Conservation (phyloP, 495 filamentous ascomycete genomes). For the Terfezia boudieri region DNA sequence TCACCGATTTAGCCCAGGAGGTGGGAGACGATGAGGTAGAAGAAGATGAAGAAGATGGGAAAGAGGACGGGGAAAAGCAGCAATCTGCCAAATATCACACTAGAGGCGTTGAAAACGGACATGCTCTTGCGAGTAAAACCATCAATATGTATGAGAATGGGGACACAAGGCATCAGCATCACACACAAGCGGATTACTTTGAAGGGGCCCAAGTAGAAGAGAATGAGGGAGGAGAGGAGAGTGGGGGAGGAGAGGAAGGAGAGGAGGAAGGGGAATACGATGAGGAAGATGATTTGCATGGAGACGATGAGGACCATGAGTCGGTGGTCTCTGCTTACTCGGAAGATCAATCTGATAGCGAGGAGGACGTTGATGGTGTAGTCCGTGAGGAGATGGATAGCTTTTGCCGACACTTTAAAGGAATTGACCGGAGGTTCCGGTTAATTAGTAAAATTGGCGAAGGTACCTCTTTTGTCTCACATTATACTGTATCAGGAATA, state of each 20-base stretch:
- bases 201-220: background rate
- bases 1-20: background rate
- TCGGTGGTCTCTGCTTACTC: conserved; percentile 24
- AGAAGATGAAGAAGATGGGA: background rate
- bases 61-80: background rate
- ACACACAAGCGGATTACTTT: background rate
- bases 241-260: conserved; percentile 12
- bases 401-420: conserved; percentile 57
- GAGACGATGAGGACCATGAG: conserved; percentile 26
- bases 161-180: background rate
- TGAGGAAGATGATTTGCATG: conserved; percentile 18
- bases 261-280: conserved; percentile 20
- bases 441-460: conserved; percentile 94
- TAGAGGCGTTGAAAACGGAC: background rate
- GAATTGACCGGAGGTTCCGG: conserved; percentile 63
- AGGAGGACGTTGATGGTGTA: conserved; percentile 41
- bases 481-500: conserved; percentile 1
- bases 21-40: background rate
- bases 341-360: conserved; percentile 30
- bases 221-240: conserved; percentile 9
- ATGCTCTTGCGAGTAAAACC: no score
- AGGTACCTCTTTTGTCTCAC: conserved; percentile 30
- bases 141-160: no score
- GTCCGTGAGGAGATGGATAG: conserved; percentile 70
- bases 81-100: no score